Conservation (phyloP, 805 yeast genomes). For the Teunomyces aglyptinius region DNA sequence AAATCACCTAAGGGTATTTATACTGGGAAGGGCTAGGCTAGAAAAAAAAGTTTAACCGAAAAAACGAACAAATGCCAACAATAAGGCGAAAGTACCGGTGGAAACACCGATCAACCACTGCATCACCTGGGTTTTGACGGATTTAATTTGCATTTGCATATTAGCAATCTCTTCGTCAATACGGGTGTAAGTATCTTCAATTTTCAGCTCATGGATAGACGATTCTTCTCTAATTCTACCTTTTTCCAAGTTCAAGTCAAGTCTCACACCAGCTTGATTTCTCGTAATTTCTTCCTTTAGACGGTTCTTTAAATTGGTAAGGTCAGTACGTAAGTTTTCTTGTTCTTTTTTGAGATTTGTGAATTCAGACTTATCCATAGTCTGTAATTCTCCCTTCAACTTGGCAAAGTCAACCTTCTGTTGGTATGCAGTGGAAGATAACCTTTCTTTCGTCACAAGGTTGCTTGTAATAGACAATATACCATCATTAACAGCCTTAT, state of each 20-base stretch:
- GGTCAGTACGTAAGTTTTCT: constrained; percentile 76
- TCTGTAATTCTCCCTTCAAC: constrained; percentile 85
- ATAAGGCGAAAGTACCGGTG: constrained; percentile 95
- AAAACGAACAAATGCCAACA: constrained; percentile 86
- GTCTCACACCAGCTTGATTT: constrained; percentile 82
- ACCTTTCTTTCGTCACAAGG: constrained; percentile 80
- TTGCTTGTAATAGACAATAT: constrained; percentile 70
- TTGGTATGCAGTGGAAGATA: constrained; percentile 84
- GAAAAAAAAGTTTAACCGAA: constrained; percentile 43
- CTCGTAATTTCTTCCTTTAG: constrained; percentile 90
- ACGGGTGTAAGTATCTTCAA: constrained; percentile 91
- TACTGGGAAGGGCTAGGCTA: too few species aligned
- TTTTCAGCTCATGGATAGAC: constrained; percentile 87
- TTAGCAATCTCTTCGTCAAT: constrained; percentile 95
- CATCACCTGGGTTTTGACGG: constrained; percentile 93
- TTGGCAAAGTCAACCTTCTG: constrained; percentile 97
- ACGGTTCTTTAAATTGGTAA: constrained; percentile 81
- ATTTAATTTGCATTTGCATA: constrained; percentile 92
- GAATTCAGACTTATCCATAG: constrained; percentile 83
- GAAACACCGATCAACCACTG: constrained; percentile 99
- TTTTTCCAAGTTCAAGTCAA: constrained; percentile 89
- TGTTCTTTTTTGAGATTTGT: constrained; percentile 80
- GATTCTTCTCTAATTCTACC: constrained; percentile 94
- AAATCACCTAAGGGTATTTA: too few species aligned
- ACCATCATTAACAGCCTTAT: constrained; percentile 77